Base-by-base conservation (phyloP, 148 eudicot genomes). In the Bassia scoparia region DNA sequence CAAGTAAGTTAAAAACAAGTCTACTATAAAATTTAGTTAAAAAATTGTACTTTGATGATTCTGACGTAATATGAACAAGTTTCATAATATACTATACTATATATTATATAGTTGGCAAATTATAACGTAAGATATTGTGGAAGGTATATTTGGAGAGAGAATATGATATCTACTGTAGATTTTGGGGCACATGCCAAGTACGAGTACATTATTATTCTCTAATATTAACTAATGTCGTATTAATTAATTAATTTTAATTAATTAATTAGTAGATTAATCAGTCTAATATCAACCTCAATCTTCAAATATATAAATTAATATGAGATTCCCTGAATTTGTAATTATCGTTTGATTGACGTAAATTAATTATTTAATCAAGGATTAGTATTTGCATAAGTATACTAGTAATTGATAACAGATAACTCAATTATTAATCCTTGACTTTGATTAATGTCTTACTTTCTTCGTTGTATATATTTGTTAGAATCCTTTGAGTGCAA, bases 141-240 rank as follows among this genome's bases (percentile, higher is more conserved):
- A 50, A 69, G 34, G 81, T 72, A 78, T 78, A 67, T 78, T 46
- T 67, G 76, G 76, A 56, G 72, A 78, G 80, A 72, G 80, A 78
- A 72, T 18, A 85, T 46, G 77, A 85, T 72, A 81, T 81, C 83
- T 83, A 83, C 73, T 37, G 69, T 83, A 75, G 86, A 81, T 83
- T 82, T 72, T 70, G 24, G 70, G 16, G 86, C 89, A 83, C 87
- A 83, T 83, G 89, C 77, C 3, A 70, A 44, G 31, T 41, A 49
- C 7, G 62, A 44, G 24, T 29, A 49, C 58, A 35, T 46, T 26
- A 53, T 35, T 50, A 49, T 52, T 38, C 17, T 61, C 27, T 37
- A 33, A 74, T n/a, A n/a, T n/a, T n/a, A n/a, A n/a, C n/a, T n/a
- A n/a, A n/a, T n/a, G n/a, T n/a, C n/a, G n/a, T n/a, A n/a, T n/a